These are phyloP conservation scores for Aspergillus carlsbadensis DNA, from an alignment of 495 filamentous ascomycete species.

Conservation along the genomic window DNA sequence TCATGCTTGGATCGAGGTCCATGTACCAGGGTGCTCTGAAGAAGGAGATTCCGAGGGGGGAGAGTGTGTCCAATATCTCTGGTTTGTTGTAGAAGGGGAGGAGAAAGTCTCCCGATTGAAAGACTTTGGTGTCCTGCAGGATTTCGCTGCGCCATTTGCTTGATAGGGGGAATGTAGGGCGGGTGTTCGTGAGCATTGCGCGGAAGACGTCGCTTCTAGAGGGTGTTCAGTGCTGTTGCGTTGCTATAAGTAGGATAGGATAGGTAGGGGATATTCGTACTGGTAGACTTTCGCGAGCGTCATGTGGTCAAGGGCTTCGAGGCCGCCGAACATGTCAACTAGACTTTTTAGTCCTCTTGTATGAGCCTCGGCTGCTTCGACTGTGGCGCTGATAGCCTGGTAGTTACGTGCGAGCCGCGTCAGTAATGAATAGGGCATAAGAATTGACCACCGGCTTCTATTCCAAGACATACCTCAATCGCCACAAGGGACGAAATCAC, in stretches of 20 bases:
- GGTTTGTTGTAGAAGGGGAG: background rate
- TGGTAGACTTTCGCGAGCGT: slow-evolving; percentile 8
- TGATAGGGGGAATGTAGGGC: slow-evolving; percentile 1
- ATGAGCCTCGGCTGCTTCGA: slow-evolving; percentile 4
- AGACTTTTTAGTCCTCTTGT: slow-evolving; percentile 1
- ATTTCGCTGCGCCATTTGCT: slow-evolving; percentile 8
- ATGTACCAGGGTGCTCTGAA: slow-evolving; percentile 8
- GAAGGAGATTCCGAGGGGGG: background rate
- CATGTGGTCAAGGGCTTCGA: slow-evolving; percentile 2
- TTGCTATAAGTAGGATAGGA: no score
- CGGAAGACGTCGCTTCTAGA: slow-evolving; percentile 1
- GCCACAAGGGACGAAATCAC: no score
- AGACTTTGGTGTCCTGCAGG: background rate
- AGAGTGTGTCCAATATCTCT: background rate
- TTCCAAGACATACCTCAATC: background rate
- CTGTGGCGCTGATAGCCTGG: slow-evolving; percentile 3
- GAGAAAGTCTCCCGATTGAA: background rate
- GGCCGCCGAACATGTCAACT: background rate
- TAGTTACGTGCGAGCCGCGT: background rate
- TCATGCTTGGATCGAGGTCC: background rate
- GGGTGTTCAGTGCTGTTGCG: no score
- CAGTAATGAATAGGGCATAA: background rate
- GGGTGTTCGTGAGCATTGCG: background rate
- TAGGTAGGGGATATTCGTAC: background rate
- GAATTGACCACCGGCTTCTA: background rate